Base-by-base conservation (phyloP, 2,329 filamentous ascomycete species). In the Colletotrichum lini region DNA sequence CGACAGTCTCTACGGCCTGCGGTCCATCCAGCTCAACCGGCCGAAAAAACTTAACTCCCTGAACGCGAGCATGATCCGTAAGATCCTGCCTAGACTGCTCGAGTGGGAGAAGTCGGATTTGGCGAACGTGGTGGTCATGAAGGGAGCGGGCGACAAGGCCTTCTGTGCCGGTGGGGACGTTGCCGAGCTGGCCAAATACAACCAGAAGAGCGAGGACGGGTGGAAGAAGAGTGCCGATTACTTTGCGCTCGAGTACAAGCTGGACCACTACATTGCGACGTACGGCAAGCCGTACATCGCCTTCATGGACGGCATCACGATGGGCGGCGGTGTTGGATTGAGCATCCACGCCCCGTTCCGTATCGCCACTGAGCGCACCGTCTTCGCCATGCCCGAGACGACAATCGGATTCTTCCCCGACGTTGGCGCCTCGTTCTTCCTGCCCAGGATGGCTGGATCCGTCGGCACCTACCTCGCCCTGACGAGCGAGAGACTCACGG, bases 351-450 rank as follows among this genome's bases (percentile, higher is more conserved):
- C 96, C 2, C 97, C 96, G 3, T 96, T 99, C 88, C 89, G 96
- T 72, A 97, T 99, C 79, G 96, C 96, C 47, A 99, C 96, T 3
- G 96, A 99, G 84, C 93, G 92, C 79, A 99, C 96, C 7, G 84
- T 97, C 58, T 98, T 99, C 78, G 95, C 97, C 76, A 99, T 99
- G 96, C 96, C 96, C 40, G 96, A 99, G 85, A 99, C 96, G 4
- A 97, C 91, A 10, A 99, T 99, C 79, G 96, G 96, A 49, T 98
- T 98, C 87, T 99, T 99, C 87, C 96, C 97, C 8, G 97, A 99
- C 78, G 96, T 99, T 59, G 96, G 96, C 72, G 97, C 93, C 42
- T 97, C 94, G 13, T 99, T 98, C 86, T 98, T 98, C 87, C 87
- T 99, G 65, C 94, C 96, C 18, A 89, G 95, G 73, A 91, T 99